Conservation (phyloP, 345 rosid species). For the Pistacia vera region DNA sequence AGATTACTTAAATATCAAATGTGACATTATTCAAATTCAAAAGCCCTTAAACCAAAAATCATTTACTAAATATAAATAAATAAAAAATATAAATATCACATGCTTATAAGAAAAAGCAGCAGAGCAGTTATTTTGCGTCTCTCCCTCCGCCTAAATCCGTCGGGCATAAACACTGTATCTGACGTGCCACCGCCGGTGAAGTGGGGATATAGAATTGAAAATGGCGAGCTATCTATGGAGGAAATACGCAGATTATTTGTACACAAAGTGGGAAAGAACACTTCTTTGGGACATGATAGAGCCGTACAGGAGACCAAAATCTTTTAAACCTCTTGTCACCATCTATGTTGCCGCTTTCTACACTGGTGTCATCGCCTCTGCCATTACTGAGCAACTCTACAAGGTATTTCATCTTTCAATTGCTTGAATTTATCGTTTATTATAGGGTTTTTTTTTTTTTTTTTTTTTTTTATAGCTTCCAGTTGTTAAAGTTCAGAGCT, state of each 20-base stretch:
- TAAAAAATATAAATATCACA: too few relatives aligned
- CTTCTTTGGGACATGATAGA: conserved; percentile 89
- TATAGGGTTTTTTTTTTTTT: too few relatives aligned
- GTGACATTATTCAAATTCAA: too few relatives aligned
- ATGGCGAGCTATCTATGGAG: conserved; percentile 82
- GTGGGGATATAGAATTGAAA: background rate
- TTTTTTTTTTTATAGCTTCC: background rate
- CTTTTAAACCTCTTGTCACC: conserved; percentile 70
- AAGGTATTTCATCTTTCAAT: conserved; percentile 40
- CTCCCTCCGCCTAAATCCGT: too few relatives aligned
- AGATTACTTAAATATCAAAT: too few relatives aligned
- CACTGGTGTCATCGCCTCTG: conserved; percentile 85
- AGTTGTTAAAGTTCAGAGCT: background rate
- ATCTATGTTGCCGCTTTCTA: conserved; percentile 82
- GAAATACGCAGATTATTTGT: conserved; percentile 75
- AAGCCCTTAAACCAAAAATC: too few relatives aligned
- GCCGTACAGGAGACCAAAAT: conserved; percentile 77
- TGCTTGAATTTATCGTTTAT: too few relatives aligned
- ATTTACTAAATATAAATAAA: too few relatives aligned
- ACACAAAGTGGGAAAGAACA: conserved; percentile 74
- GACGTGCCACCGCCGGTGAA: background rate
- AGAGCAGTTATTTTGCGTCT: too few relatives aligned
- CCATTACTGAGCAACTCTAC: conserved; percentile 86
- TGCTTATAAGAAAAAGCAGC: too few relatives aligned
- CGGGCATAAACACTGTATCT: background rate